Conservation (phyloP, 352 stramenopile genomes). For the Pythium insidiosum region DNA sequence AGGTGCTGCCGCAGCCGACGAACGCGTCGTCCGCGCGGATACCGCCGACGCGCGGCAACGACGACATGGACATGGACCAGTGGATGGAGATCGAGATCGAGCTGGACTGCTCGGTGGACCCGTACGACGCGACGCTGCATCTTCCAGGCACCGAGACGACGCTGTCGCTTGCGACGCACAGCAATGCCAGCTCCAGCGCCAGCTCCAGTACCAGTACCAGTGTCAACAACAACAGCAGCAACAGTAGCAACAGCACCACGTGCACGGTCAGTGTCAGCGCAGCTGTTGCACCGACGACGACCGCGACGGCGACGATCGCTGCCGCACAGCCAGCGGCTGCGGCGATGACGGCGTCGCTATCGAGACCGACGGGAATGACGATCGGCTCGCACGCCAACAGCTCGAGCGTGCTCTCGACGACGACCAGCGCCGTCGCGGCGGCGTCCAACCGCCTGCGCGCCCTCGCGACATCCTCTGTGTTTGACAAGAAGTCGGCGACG, state of each 20-base stretch:
- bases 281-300: not conserved
- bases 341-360: not conserved
- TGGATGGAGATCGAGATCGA: slow-evolving; percentile 22
- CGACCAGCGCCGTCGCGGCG: not conserved
- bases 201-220: no score
- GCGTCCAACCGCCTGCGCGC: slow-evolving; percentile 10
- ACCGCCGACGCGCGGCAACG: slow-evolving; percentile 4
- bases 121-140: slow-evolving; percentile 17
- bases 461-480: slow-evolving; percentile 8
- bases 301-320: not conserved
- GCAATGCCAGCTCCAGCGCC: no score
- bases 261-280: no score
- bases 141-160: slow-evolving; percentile 4
- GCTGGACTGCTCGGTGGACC: slow-evolving; percentile 12
- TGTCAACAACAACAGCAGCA: no score
- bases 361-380: not conserved
- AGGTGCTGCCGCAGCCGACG: not conserved
- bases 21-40: slow-evolving; percentile 12
- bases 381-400: slow-evolving; percentile 16
- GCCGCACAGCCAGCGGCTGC: no score
- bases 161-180: not conserved
- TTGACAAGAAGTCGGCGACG: slow-evolving; percentile 40
- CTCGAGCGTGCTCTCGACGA: slow-evolving; percentile 13
- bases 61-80: slow-evolving; percentile 10
- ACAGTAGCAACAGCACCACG: no score